Percentiles rank a stretch among this genome's conserved stretches.
phyloP scores from a whole-genome alignment of 2,329 filamentous ascomycete genomes.

The Trichoderma lentiforme region DNA sequence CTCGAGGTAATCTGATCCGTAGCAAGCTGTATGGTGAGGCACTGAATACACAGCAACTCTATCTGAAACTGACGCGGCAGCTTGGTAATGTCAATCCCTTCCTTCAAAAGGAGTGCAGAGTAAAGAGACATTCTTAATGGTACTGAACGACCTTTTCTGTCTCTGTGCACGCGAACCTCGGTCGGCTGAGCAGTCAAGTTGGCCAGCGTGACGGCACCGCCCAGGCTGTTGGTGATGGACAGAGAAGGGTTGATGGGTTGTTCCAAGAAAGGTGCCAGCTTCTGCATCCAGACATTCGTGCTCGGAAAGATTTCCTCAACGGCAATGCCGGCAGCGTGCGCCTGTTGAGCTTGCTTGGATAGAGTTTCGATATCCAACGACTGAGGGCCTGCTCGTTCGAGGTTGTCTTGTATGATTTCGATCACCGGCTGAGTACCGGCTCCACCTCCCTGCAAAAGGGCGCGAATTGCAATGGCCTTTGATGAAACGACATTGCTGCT shows the following conservation, averaged over 20 bases:
- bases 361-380: slow-evolving; percentile 40
- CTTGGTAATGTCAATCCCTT: slow-evolving; percentile 37
- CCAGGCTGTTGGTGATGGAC: slow-evolving; percentile 69
- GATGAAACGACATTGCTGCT: slow-evolving; percentile 38
- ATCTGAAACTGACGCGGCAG: slow-evolving; percentile 43
- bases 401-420: slow-evolving; percentile 53
- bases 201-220: slow-evolving; percentile 64
- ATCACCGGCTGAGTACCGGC: slow-evolving; percentile 44
- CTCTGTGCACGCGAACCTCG: slow-evolving; percentile 45
- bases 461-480: slow-evolving; percentile 42
- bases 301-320: slow-evolving; percentile 59
- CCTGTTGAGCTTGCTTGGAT: slow-evolving; percentile 36
- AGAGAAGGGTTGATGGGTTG: slow-evolving; percentile 58
- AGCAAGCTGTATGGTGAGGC: slow-evolving; percentile 49
- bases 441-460: slow-evolving; percentile 44
- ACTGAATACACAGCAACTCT: slow-evolving; percentile 51
- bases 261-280: slow-evolving; percentile 55
- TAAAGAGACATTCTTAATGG: slow-evolving; percentile 75
- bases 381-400: slow-evolving; percentile 46
- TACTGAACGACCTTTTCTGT: slow-evolving; percentile 67
- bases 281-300: slow-evolving; percentile 60
- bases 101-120: slow-evolving; percentile 54
- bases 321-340: slow-evolving; percentile 28
- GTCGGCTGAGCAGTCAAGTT: slow-evolving; percentile 22
- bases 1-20: slow-evolving; percentile 52